Percentiles rank a stretch among this genome's conserved stretches.
These are phyloP conservation scores for Tricholoma bakamatsutake DNA, from an alignment of 768 basidiomycete species.

Conservation along the genomic window DNA sequence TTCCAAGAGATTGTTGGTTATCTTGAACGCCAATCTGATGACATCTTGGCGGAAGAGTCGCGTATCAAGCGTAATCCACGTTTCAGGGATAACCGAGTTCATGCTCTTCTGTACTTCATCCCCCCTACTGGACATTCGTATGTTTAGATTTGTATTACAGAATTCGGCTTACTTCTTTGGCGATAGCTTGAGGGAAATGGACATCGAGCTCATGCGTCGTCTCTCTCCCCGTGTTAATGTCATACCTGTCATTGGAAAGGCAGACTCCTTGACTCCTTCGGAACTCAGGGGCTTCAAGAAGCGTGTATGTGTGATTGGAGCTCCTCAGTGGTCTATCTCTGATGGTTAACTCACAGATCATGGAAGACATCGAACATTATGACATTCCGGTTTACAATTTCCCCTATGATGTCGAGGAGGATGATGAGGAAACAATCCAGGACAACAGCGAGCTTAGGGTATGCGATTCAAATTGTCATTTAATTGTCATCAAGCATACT, in stretches of 20 bases:
- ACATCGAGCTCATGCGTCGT: conserved; percentile 98
- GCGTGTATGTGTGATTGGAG: conserved; percentile 43
- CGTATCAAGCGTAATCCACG: conserved; percentile 99
- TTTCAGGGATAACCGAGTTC: conserved; percentile 97
- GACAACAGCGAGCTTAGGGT: conserved; percentile 96
- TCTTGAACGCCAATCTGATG: conserved; percentile 98
- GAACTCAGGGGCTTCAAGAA: conserved; percentile 97
- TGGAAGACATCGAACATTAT: conserved; percentile 99
- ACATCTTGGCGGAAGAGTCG: conserved; percentile 96
- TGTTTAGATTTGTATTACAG: conserved; percentile 24
- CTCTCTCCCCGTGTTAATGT: conserved; percentile 98
- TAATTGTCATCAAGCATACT: conserved; percentile 2
- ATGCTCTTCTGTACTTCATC: conserved; percentile 97
- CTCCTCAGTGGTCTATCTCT: background rate
- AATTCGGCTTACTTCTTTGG: conserved; percentile 1
- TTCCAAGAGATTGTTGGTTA: conserved; percentile 97
- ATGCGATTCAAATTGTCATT: conserved; percentile 19
- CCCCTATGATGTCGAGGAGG: conserved; percentile 98
- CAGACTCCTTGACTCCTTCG: conserved; percentile 88
- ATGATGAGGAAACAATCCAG: conserved; percentile 96
- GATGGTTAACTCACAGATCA: conserved; percentile 56
- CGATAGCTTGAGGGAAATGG: conserved; percentile 89
- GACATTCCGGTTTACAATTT: conserved; percentile 99
- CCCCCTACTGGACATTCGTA: conserved; percentile 97
- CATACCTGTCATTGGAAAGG: conserved; percentile 96